A percentile compares a stretch with the other conserved stretches of the same genome.
Evolutionary conservation across 2,329 filamentous ascomycete species (phyloP).

Genomic region (Penicillium psychrosexuale): DNA sequence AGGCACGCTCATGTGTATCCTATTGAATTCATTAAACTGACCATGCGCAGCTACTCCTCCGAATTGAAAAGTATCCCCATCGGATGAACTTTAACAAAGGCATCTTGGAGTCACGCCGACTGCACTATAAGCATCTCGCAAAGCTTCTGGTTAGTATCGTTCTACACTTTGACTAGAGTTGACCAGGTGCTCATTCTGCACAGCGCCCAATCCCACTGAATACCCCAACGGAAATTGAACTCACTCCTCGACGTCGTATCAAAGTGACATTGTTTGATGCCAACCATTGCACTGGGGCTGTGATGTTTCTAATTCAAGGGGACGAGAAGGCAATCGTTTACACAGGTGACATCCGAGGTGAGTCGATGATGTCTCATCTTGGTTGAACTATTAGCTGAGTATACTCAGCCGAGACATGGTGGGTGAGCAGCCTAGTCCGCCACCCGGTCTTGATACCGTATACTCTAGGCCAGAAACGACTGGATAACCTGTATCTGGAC

Average conservation of each 20-base stretch:
- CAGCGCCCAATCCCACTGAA: slow-evolving; percentile 78
- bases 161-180: neutral
- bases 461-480: slow-evolving; percentile 58
- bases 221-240: slow-evolving; percentile 72
- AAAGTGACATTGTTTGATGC: slow-evolving; percentile 84
- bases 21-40: neutral
- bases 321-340: slow-evolving; percentile 72
- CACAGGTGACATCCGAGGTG: slow-evolving; percentile 77
- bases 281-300: slow-evolving; percentile 85
- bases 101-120: slow-evolving; percentile 69
- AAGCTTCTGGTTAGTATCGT: slow-evolving; percentile 58
- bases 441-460: slow-evolving; percentile 75
- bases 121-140: slow-evolving; percentile 73
- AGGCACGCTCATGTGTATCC: slow-evolving; percentile 44
- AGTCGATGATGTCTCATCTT: neutral
- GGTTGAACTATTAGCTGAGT: slow-evolving; percentile 6
- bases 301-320: slow-evolving; percentile 88
- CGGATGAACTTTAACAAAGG: slow-evolving; percentile 78
- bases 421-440: slow-evolving; percentile 69
- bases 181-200: neutral
- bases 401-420: slow-evolving; percentile 68
- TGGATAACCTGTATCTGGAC: slow-evolving; percentile 86
- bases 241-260: slow-evolving; percentile 65
- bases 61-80: slow-evolving; percentile 73
- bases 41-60: slow-evolving; percentile 60